Conservation (phyloP, 129 eudicot genomes). For the Deinandra increscens region DNA sequence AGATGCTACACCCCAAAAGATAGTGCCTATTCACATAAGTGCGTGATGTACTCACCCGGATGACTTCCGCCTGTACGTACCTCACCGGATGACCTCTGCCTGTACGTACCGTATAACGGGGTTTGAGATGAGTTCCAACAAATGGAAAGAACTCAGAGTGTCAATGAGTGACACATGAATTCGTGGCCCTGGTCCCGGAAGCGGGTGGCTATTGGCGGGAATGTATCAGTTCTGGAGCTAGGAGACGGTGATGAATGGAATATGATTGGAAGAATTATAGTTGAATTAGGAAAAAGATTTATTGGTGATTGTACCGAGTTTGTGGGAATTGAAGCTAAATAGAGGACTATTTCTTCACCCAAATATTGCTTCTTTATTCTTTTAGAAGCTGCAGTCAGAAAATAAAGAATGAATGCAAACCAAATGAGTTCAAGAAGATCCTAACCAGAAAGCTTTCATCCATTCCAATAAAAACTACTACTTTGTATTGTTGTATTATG, state of each 20-base stretch:
- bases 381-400: slow-evolving; percentile 10
- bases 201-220: slow-evolving; percentile 48
- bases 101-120: slow-evolving; percentile 73
- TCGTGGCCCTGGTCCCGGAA: slow-evolving; percentile 62
- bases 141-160: slow-evolving; percentile 59
- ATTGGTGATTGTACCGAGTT: slow-evolving; percentile 52
- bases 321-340: slow-evolving; percentile 58
- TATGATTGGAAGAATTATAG: slow-evolving; percentile 46
- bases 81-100: slow-evolving; percentile 83
- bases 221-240: slow-evolving; percentile 57
- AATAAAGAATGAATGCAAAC: slow-evolving; percentile 3
- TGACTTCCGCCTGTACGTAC: slow-evolving; percentile 70
- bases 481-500: not conserved
- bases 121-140: slow-evolving; percentile 41
- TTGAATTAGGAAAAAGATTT: slow-evolving; percentile 34
- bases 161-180: slow-evolving; percentile 66
- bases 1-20: too few species aligned
- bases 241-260: slow-evolving; percentile 46
- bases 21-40: slow-evolving; percentile 52
- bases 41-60: slow-evolving; percentile 46
- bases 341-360: slow-evolving; percentile 71
- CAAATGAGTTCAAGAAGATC: not conserved
- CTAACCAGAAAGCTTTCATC: too few species aligned
- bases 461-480: not conserved
- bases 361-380: slow-evolving; percentile 35